Conservation (phyloP, 1,284 basidiomycete species). For the Cystodermella granulosa region DNA sequence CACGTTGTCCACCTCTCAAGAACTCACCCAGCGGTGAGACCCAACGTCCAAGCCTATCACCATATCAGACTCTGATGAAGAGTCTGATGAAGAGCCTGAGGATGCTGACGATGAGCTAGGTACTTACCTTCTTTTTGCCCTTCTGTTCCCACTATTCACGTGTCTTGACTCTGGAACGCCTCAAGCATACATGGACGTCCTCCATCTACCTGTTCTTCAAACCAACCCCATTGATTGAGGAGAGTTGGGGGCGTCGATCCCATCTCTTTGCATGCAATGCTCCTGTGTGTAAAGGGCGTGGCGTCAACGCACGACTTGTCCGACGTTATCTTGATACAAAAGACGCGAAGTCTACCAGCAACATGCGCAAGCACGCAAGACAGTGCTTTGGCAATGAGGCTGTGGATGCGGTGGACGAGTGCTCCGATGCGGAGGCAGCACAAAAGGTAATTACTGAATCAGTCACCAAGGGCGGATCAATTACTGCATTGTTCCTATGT, state of each 20-base stretch:
- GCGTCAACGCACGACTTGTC: conserved; percentile 15
- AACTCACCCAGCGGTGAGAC: too few species aligned
- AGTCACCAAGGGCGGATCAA: conserved; percentile 10
- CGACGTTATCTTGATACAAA: conserved; percentile 26
- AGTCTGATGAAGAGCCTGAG: background rate
- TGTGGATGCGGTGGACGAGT: conserved; percentile 19
- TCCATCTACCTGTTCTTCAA: conserved; percentile 33
- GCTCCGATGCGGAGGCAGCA: conserved; percentile 10
- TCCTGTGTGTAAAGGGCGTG: conserved; percentile 22
- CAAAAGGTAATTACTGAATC: conserved; percentile 10
- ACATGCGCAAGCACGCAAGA: conserved; percentile 34
- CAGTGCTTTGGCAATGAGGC: conserved; percentile 37
- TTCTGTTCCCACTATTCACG: background rate
- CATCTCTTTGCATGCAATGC: conserved; percentile 35
- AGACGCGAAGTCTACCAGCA: conserved; percentile 33
- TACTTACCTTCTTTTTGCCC: background rate
- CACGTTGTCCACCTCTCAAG: too few species aligned
- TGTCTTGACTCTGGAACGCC: conserved; percentile 15
- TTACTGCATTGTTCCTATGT: conserved; percentile 25
- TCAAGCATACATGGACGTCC: conserved; percentile 19
- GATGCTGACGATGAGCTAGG: background rate
- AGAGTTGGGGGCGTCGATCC: conserved; percentile 14
- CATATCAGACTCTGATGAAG: background rate
- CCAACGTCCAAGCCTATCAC: too few species aligned
- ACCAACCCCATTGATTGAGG: conserved; percentile 17